Evolutionary conservation across 441 rosid genomes (phyloP).

Genomic region (Populus tomentosa): DNA sequence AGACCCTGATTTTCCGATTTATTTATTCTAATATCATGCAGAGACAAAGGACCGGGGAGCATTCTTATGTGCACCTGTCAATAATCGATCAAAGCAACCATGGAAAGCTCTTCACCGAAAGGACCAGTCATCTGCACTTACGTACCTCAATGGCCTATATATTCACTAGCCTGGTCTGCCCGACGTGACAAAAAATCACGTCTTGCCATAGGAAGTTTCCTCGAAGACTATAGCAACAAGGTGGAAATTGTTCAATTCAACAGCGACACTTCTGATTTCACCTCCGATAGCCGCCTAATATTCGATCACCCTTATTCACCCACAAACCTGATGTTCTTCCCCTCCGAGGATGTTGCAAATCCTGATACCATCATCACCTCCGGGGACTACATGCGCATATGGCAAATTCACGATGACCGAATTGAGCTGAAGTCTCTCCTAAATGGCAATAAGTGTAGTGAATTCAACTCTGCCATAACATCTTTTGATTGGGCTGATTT

Average conservation of each 20-base stretch:
- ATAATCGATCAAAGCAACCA: conserved; percentile 7
- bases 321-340: conserved; percentile 52
- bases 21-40: no score
- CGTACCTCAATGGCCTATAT: conserved; percentile 44
- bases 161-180: conserved; percentile 46
- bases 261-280: conserved; percentile 29
- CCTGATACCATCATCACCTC: conserved; percentile 47
- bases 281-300: conserved; percentile 35
- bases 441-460: conserved; percentile 38
- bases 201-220: conserved; percentile 49
- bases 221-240: conserved; percentile 48
- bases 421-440: conserved; percentile 41
- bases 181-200: conserved; percentile 35
- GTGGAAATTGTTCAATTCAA: conserved; percentile 48
- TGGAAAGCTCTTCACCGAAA: conserved; percentile 30
- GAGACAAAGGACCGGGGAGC: no score
- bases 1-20: no score
- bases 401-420: conserved; percentile 44
- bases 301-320: conserved; percentile 57
- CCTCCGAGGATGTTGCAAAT: conserved; percentile 32
- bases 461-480: conserved; percentile 44
- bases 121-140: conserved; percentile 36
- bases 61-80: no score
- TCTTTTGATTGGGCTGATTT: conserved; percentile 60
- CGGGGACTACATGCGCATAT: conserved; percentile 51